Evolutionary conservation across 208 protist genomes (phyloP), one percentile per base, ranked within the genome.

Genomic region (Trypanosoma cruzi): DNA sequence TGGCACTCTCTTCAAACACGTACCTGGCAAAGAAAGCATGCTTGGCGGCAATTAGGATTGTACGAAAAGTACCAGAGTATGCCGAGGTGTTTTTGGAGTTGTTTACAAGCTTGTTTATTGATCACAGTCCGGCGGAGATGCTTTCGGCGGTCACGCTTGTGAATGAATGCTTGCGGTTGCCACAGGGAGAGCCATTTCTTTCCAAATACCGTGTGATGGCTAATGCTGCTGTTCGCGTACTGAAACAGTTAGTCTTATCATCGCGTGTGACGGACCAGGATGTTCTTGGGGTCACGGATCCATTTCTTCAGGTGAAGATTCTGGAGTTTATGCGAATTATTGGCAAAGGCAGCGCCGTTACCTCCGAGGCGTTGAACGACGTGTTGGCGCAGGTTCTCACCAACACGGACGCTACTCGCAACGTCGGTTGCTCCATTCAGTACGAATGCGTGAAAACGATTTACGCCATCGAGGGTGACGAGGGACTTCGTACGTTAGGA

Each of bases 371-470:
- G 7, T 97, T 99, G 79, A 99, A 98, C 82, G 98, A 99, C 70
- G 91, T 99, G 4, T 88, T 99, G 2, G 98, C 98, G 29, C 94
- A 98, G 85, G 93, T 99, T 1, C 96, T 98, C 26, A 99, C 98
- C 18, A 99, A 99, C 82, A 99, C 98, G 2, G 98, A 99, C 24
- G 79, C 75, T 8, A 79, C 80, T 14, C 94, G 92, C 34, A 99
- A 99, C 77, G 96, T 98, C 14, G 98, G 98, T 62, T 99, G 97
- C 75, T 97, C 99, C 6, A 94, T 99, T 42, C 85, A 99, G 14
- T 99, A 99, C 79, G 98, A 99, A 81, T 98, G 96, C 76, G 97
- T 99, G 42, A 87, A 88, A 56, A 99, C 98, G 0, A 99, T 99
- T 73, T 94, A 99, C 87, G 81, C 87, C 3, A 99, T 99, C 53